These are phyloP conservation scores for Trichosporon coremiiforme DNA, from an alignment of 1,284 basidiomycete genomes.

Conservation along the genomic window DNA sequence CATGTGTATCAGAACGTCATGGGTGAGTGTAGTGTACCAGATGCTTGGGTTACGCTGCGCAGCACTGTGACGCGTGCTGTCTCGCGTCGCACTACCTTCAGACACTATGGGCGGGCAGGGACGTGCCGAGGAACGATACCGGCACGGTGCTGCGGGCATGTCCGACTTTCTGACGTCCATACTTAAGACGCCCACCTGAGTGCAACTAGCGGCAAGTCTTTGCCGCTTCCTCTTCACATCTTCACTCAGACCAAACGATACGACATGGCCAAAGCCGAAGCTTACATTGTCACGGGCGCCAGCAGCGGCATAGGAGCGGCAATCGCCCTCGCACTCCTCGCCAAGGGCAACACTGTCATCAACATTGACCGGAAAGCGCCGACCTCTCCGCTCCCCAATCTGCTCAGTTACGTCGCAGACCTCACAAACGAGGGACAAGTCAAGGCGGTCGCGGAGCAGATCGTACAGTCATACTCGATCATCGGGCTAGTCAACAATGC, in stretches of 20 bases:
- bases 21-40: background rate
- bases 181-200: constrained; percentile 13
- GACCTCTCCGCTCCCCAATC: constrained; percentile 61
- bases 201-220: background rate
- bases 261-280: constrained; percentile 23
- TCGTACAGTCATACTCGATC: constrained; percentile 15
- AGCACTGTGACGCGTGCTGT: background rate
- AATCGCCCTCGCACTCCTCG: constrained; percentile 58
- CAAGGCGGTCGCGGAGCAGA: constrained; percentile 11
- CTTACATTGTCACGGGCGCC: constrained; percentile 51
- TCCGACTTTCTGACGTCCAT: background rate
- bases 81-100: background rate
- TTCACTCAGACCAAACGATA: background rate
- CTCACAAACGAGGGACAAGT: constrained; percentile 21
- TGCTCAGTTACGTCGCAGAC: constrained; percentile 55
- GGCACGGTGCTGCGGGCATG: constrained; percentile 4
- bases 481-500: constrained; percentile 34
- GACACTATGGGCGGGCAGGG: background rate
- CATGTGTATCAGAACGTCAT: constrained; percentile 8
- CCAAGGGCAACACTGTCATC: constrained; percentile 61
- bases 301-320: constrained; percentile 56
- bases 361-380: constrained; percentile 63
- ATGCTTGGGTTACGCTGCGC: background rate
- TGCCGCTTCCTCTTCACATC: background rate
- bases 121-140: background rate